Conservation (phyloP, 805 yeast genomes). For the Ogataea paradorogensis region DNA sequence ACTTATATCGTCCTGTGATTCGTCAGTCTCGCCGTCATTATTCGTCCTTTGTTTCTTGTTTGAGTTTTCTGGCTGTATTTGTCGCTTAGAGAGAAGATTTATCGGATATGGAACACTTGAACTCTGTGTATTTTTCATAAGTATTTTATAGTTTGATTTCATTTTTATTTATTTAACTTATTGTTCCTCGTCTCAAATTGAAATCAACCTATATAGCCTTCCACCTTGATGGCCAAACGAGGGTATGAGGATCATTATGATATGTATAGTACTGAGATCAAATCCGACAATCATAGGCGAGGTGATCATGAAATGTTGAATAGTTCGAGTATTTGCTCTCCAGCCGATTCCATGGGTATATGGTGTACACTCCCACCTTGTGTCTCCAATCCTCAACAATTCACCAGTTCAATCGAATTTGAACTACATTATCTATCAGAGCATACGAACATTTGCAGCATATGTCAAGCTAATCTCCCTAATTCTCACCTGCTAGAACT, state of each 20-base stretch:
- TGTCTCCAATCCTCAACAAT: not conserved
- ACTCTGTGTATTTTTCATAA: not conserved
- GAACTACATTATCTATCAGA: slow-evolving; percentile 26
- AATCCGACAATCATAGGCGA: no score
- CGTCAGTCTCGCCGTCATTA: slow-evolving; percentile 6
- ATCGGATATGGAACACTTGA: not conserved
- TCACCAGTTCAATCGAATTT: slow-evolving; percentile 5
- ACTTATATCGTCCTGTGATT: slow-evolving; percentile 6
- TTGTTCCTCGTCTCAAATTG: not conserved
- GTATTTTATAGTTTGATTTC: not conserved
- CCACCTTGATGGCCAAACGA: not conserved
- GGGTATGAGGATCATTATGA: not conserved
- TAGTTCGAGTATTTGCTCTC: no score
- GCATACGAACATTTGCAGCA: slow-evolving; percentile 35
- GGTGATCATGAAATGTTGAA: no score
- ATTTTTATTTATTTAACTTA: not conserved
- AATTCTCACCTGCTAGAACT: slow-evolving; percentile 39
- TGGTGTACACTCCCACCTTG: slow-evolving; percentile 4
- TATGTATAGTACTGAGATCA: not conserved
- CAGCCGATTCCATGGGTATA: not conserved
- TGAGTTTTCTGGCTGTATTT: not conserved
- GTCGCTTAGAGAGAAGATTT: not conserved
- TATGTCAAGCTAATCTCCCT: slow-evolving; percentile 43
- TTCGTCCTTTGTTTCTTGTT: slow-evolving; percentile 1
- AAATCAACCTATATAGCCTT: no score